Evolutionary conservation across 148 eudicot species (phyloP).

Genomic region (Gaultheria prostrata): DNA sequence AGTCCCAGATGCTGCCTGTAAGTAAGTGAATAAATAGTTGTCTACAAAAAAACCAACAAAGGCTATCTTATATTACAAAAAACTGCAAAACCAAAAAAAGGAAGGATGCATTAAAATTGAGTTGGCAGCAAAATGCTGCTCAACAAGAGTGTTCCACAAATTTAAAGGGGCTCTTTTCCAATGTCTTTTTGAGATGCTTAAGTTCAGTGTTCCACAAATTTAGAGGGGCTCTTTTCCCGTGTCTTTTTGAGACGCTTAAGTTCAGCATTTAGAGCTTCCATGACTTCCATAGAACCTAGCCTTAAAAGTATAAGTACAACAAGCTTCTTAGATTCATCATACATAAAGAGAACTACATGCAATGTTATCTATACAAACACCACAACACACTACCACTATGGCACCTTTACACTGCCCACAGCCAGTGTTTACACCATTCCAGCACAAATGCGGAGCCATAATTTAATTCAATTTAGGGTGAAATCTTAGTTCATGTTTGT

Average conservation of each 20-base stretch:
- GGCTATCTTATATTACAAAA: not conserved
- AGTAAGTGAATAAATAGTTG: constrained; percentile 11
- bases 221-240: not conserved
- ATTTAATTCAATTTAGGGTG: not conserved
- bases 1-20: constrained; percentile 99
- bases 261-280: not conserved
- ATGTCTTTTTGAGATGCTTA: not conserved
- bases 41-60: not conserved
- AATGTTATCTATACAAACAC: not conserved
- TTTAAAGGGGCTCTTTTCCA: not conserved
- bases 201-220: not conserved
- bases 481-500: not conserved
- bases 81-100: not conserved
- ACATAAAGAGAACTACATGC: not conserved
- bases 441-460: not conserved
- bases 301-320: not conserved
- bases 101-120: not conserved
- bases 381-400: not conserved
- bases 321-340: not conserved
- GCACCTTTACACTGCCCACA: not conserved
- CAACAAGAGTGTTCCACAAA: not conserved
- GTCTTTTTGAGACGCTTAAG: not conserved
- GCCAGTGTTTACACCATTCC: not conserved
- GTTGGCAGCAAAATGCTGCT: not conserved
- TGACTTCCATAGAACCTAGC: not conserved